A percentile compares a stretch with the other conserved stretches of the same genome.
Evolutionary conservation across 345 rosid species (phyloP).

Genomic region (Eucalyptus grandis): DNA sequence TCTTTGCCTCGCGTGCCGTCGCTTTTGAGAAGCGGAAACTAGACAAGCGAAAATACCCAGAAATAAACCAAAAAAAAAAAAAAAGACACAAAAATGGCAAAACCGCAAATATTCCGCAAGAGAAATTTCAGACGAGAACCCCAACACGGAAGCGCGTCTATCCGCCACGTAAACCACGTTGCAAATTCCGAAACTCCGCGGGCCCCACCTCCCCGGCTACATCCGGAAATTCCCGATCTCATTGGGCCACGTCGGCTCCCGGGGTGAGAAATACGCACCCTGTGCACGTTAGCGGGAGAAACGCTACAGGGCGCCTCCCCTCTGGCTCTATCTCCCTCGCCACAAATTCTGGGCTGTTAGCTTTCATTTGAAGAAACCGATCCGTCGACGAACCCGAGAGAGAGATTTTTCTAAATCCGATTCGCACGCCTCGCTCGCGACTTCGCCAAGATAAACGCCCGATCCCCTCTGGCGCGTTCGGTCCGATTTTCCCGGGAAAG

Average conservation of each 20-base stretch:
- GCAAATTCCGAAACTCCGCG: not conserved
- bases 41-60: not conserved
- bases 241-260: slow-evolving; percentile 13
- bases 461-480: not conserved
- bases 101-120: not conserved
- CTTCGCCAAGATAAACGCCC: not conserved
- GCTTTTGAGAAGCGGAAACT: not conserved
- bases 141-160: not conserved
- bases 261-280: not conserved
- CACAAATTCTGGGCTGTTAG: not conserved
- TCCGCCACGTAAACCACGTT: not conserved
- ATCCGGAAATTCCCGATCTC: not conserved
- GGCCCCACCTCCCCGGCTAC: not conserved
- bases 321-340: not conserved
- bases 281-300: not conserved
- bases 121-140: not conserved
- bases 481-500: not conserved
- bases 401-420: not conserved
- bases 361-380: not conserved
- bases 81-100: not conserved
- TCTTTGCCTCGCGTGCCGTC: not conserved
- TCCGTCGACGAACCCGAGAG: not conserved
- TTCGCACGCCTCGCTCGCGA: not conserved
- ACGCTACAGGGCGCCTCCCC: not conserved
- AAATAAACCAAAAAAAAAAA: not conserved